Evolutionary conservation across 1,139 yeast genomes (phyloP).

Genomic region (Geotrichum reessii): DNA sequence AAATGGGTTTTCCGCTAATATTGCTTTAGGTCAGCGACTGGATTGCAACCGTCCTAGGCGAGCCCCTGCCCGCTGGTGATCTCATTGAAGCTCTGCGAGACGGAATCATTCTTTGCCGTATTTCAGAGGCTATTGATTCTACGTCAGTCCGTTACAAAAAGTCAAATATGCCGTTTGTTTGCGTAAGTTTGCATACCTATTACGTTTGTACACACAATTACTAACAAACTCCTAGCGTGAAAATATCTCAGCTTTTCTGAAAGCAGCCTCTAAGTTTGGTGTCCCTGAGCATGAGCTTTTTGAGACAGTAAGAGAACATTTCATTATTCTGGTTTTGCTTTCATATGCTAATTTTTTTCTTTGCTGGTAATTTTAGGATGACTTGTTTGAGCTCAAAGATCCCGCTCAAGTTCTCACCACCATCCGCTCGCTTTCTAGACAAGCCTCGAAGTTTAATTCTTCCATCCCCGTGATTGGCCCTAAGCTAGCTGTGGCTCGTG

Average conservation of each 20-base stretch:
- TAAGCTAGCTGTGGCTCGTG: conserved; percentile 35
- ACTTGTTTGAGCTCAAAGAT: conserved; percentile 65
- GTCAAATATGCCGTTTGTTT: conserved; percentile 76
- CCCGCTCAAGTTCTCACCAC: conserved; percentile 74
- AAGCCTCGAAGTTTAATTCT: conserved; percentile 47
- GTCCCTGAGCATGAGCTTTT: conserved; percentile 81
- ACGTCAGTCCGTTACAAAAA: conserved; percentile 49
- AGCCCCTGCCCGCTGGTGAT: conserved; percentile 26
- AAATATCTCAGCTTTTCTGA: conserved; percentile 67
- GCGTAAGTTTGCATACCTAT: conserved; percentile 26
- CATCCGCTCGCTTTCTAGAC: conserved; percentile 65
- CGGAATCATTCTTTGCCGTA: conserved; percentile 58
- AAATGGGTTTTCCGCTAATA: background rate
- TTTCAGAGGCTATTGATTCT: conserved; percentile 39
- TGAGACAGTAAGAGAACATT: conserved; percentile 46
- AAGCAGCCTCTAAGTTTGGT: conserved; percentile 57
- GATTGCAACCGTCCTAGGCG: conserved; percentile 28
- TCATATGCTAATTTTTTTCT: background rate
- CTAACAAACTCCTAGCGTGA: conserved; percentile 50
- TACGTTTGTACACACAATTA: background rate
- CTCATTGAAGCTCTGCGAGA: conserved; percentile 54
- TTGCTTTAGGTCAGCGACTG: conserved; percentile 25
- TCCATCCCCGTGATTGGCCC: conserved; percentile 50
- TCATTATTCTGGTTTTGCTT: background rate
- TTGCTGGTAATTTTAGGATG: conserved; percentile 37